Percentiles rank a stretch among this genome's conserved stretches.
phyloP scores from a whole-genome alignment of 1,284 basidiomycete genomes.

The Sporisorium iseilematis-ciliati region DNA sequence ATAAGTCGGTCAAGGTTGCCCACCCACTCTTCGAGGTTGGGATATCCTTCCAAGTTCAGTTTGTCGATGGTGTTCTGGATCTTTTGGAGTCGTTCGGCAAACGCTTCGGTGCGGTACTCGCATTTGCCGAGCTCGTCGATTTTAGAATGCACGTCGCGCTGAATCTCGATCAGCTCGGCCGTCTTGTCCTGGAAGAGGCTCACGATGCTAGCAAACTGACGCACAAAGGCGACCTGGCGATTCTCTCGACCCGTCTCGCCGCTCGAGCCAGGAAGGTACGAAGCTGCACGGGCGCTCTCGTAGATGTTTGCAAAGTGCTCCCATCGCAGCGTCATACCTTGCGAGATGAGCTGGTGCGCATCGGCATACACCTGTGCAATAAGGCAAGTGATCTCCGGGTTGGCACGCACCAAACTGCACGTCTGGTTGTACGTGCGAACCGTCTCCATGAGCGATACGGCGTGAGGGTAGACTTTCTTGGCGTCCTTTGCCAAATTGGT shows the following conservation, averaged over 20 bases:
- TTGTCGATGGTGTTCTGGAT: slow-evolving; percentile 93
- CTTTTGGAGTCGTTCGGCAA: slow-evolving; percentile 81
- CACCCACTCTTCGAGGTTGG: slow-evolving; percentile 97
- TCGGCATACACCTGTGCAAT: slow-evolving; percentile 62
- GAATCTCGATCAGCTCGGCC: slow-evolving; percentile 89
- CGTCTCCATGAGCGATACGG: slow-evolving; percentile 93
- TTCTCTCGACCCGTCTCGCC: slow-evolving; percentile 73
- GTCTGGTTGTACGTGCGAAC: slow-evolving; percentile 96
- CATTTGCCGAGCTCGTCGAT: slow-evolving; percentile 83
- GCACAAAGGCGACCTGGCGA: slow-evolving; percentile 91
- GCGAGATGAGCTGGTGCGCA: slow-evolving; percentile 57
- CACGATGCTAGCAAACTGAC: slow-evolving; percentile 92
- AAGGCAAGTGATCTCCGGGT: slow-evolving; percentile 90
- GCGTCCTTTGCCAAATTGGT: slow-evolving; percentile 97
- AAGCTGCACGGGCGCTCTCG: slow-evolving; percentile 74
- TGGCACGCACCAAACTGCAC: slow-evolving; percentile 82
- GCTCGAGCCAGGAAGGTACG: slow-evolving; percentile 59
- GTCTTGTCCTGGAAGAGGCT: slow-evolving; percentile 86
- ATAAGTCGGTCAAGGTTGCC: slow-evolving; percentile 87
- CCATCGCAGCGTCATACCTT: slow-evolving; percentile 87
- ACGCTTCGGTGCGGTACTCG: slow-evolving; percentile 83
- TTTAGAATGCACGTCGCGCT: slow-evolving; percentile 83
- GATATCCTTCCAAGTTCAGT: slow-evolving; percentile 94
- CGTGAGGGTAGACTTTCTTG: slow-evolving; percentile 96
- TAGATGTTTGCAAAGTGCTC: slow-evolving; percentile 79